A percentile compares a stretch with the other conserved stretches of the same genome.
phyloP scores from a whole-genome alignment of 2,329 filamentous ascomycete genomes.

The Diaporthe nobilis region DNA sequence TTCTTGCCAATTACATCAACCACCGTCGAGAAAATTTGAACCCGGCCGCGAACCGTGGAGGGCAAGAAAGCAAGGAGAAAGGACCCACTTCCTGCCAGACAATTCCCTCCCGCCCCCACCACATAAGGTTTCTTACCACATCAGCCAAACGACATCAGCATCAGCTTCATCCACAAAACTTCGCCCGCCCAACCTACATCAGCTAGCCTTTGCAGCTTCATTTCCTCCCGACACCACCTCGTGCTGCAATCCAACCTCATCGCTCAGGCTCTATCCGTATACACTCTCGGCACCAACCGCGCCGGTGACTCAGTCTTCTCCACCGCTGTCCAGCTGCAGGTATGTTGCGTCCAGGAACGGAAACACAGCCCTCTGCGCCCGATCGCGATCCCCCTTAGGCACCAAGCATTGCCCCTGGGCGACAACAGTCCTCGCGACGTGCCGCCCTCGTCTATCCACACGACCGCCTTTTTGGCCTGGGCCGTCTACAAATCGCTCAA shows the following conservation, averaged over 20 bases:
- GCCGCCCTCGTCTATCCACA: not conserved
- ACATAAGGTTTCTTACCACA: constrained; percentile 27
- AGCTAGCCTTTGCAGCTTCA: not conserved
- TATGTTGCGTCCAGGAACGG: constrained; percentile 23
- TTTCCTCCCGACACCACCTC: constrained; percentile 3
- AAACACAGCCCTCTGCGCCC: constrained; percentile 21
- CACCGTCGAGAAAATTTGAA: constrained; percentile 21
- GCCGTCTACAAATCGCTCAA: constrained; percentile 13
- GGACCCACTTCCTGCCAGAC: constrained; percentile 23
- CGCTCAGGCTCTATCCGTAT: not conserved
- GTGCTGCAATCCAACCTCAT: not conserved
- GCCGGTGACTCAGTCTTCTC: constrained; percentile 24
- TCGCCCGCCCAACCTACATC: not conserved
- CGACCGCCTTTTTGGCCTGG: not conserved
- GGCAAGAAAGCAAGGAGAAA: not conserved
- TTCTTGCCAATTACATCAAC: not conserved
- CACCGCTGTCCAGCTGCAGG: constrained; percentile 32
- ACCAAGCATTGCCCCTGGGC: constrained; percentile 5
- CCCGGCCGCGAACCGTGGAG: not conserved
- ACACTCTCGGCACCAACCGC: not conserved
- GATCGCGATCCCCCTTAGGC: constrained; percentile 26
- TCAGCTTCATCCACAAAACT: constrained; percentile 19
- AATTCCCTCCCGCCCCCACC: constrained; percentile 18
- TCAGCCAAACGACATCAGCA: constrained; percentile 8
- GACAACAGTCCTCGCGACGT: constrained; percentile 2